phyloP scores from a whole-genome alignment of 1,284 basidiomycete genomes.

The Apiotrichum akiyoshidainum region DNA sequence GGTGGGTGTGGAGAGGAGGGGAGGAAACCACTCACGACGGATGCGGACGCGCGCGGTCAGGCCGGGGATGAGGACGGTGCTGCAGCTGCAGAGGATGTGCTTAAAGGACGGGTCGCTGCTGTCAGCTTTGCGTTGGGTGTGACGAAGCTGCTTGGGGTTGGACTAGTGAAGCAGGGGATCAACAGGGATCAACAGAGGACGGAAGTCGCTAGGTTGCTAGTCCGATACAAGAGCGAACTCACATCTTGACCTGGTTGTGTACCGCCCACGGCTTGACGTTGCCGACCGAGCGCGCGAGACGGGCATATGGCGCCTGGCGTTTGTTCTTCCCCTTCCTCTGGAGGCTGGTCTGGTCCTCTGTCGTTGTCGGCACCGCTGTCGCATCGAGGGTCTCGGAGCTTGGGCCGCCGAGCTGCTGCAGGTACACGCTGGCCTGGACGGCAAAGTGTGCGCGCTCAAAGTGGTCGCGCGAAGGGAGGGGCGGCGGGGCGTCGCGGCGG shows the following conservation, averaged over 20 bases:
- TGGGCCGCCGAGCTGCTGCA: conserved; percentile 29
- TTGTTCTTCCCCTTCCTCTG: conserved; percentile 4
- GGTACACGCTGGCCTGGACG: conserved; percentile 39
- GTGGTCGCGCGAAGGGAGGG: conserved; percentile 37
- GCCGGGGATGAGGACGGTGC: conserved; percentile 42
- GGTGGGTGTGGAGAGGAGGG: neutral
- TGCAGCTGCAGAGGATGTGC: conserved; percentile 36
- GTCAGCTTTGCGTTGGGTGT: too few species aligned
- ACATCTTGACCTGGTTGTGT: conserved; percentile 46
- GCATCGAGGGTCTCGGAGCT: too few species aligned
- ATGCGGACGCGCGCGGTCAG: conserved; percentile 37
- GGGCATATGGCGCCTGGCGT: conserved; percentile 9
- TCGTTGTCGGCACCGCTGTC: neutral
- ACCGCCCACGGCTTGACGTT: conserved; percentile 29
- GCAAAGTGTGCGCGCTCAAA: conserved; percentile 45
- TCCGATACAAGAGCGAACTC: conserved; percentile 6
- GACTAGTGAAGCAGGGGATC: too few species aligned
- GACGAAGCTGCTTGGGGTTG: neutral
- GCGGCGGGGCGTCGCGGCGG: conserved; percentile 18
- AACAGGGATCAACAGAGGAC: too few species aligned
- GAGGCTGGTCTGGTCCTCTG: neutral
- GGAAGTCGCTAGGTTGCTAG: neutral
- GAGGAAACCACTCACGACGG: conserved; percentile 37
- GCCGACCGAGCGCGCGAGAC: conserved; percentile 29
- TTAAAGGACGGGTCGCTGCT: conserved; percentile 43